Evolutionary conservation across 768 basidiomycete species (phyloP).

Genomic region (Trametopsis cervina): DNA sequence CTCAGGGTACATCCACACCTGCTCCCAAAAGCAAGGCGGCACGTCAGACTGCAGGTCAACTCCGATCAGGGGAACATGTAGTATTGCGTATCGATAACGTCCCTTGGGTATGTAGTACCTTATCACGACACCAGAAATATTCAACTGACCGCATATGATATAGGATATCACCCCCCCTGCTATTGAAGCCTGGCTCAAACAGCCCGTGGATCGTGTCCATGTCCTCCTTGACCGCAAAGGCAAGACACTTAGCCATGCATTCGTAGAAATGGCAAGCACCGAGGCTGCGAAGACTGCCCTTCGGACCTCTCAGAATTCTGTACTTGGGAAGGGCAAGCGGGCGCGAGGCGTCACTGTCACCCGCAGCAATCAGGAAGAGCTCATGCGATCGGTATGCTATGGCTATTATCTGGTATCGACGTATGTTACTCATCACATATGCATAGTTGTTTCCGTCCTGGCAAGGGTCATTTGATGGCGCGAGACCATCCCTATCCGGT

Average conservation of each 20-base stretch:
- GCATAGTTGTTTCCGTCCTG: constrained; percentile 71
- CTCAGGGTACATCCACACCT: constrained; percentile 26
- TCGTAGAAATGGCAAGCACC: constrained; percentile 62
- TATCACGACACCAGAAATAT: too few species aligned
- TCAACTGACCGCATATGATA: too few species aligned
- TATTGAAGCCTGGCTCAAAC: constrained; percentile 62
- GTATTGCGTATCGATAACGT: constrained; percentile 85
- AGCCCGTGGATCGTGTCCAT: constrained; percentile 64
- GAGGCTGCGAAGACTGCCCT: constrained; percentile 60
- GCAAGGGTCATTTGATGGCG: constrained; percentile 68
- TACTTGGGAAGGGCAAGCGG: constrained; percentile 70
- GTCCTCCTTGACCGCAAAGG: constrained; percentile 77
- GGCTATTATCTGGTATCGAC: not conserved
- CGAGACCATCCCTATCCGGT: constrained; percentile 60
- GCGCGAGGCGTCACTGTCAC: constrained; percentile 84
- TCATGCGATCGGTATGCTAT: constrained; percentile 67
- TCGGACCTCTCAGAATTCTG: constrained; percentile 48
- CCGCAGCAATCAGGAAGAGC: constrained; percentile 69
- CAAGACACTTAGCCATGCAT: constrained; percentile 82
- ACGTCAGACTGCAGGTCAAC: constrained; percentile 6
- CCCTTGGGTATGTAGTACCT: constrained; percentile 61
- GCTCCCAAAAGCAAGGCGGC: constrained; percentile 18
- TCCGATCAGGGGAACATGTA: constrained; percentile 21
- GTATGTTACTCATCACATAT: not conserved
- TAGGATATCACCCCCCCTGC: constrained; percentile 82